Evolutionary conservation across 2,329 filamentous ascomycete genomes (phyloP).

Genomic region (Pseudogymnoascus sp.): DNA sequence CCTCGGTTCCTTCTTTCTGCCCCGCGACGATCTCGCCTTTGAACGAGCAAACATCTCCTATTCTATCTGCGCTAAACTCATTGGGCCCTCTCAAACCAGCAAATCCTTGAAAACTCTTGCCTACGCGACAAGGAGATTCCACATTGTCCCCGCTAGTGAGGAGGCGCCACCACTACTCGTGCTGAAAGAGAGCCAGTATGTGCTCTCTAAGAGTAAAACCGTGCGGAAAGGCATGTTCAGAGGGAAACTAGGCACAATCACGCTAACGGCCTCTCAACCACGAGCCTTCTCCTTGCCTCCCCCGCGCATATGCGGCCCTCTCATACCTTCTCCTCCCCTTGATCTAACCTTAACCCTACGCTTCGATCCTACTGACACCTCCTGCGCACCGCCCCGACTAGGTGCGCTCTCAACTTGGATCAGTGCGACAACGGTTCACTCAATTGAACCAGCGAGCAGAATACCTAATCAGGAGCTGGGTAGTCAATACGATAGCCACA

Average conservation of each 20-base stretch:
- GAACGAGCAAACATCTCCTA: constrained; percentile 27
- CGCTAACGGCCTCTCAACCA: constrained; percentile 25
- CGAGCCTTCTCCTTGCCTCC: constrained; percentile 15
- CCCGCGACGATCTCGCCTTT: constrained; percentile 26
- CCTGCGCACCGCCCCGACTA: neutral
- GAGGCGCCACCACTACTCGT: constrained; percentile 28
- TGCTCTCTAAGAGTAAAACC: constrained; percentile 24
- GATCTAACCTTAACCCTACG: neutral
- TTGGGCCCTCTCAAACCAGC: constrained; percentile 10
- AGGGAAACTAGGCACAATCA: constrained; percentile 29
- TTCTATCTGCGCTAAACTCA: constrained; percentile 23
- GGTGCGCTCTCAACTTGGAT: neutral
- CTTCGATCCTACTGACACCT: neutral
- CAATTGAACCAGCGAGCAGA: neutral
- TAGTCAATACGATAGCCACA: neutral
- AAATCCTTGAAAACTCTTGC: neutral
- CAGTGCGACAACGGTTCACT: neutral
- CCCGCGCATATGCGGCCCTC: neutral
- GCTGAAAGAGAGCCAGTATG: constrained; percentile 18
- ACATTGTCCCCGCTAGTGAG: constrained; percentile 23
- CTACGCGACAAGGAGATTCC: constrained; percentile 18
- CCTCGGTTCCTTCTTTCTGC: constrained; percentile 18
- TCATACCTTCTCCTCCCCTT: neutral
- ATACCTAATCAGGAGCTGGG: neutral
- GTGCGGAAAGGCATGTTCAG: constrained; percentile 29